phyloP scores from a whole-genome alignment of 176 grass and related monocot genomes.

The Zoysia pacifica region DNA sequence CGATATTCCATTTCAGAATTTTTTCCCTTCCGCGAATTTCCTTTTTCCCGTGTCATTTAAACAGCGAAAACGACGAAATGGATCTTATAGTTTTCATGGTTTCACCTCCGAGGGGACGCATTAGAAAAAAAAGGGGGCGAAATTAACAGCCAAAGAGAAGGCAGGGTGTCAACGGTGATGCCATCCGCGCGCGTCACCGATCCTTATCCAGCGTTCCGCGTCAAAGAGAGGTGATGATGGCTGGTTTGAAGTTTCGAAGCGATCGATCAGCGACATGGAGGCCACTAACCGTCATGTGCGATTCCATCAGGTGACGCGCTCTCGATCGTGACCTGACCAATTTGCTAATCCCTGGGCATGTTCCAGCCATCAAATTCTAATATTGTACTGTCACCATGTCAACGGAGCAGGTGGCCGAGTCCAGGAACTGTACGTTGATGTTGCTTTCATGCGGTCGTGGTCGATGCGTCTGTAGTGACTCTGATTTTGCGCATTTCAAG shows the following conservation, averaged over 20 bases:
- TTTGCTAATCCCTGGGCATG: background rate
- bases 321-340: background rate
- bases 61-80: background rate
- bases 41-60: background rate
- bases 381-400: background rate
- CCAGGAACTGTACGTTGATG: background rate
- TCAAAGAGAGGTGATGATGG: background rate
- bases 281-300: background rate
- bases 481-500: no score
- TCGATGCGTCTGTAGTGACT: no score
- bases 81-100: background rate
- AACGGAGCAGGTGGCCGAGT: constrained; percentile 18
- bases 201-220: constrained; percentile 1
- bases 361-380: background rate
- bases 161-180: background rate
- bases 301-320: constrained; percentile 11
- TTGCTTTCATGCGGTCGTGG: background rate
- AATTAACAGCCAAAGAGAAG: background rate
- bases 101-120: background rate
- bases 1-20: background rate
- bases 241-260: background rate
- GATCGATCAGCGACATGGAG: background rate
- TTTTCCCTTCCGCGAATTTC: background rate
- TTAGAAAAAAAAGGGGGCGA: background rate
- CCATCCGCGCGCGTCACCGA: background rate